Base-by-base conservation (phyloP, 2,329 filamentous ascomycete genomes). In the Parafenestella ontariensis region DNA sequence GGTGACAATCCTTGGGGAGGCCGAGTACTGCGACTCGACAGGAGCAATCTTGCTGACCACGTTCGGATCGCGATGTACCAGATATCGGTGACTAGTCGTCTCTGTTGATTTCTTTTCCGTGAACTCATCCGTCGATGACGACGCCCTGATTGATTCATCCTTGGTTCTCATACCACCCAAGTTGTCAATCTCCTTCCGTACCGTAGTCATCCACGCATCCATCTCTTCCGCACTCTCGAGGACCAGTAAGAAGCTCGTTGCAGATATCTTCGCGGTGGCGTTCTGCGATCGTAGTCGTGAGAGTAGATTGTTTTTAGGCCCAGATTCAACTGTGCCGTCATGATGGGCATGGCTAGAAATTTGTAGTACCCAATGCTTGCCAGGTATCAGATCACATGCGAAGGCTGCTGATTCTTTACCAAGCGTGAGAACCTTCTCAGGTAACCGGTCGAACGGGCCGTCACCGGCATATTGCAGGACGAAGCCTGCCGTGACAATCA, bases 331-430 rank as follows among this genome's bases (percentile, higher is more conserved):
- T 4, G 68, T 77, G 24, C 85, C 85, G 29, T 89, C 84, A 2
- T 83, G 75, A 45, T 87, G 86, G 52, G 87, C 85, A 8, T 81
- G 78, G 31, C 90, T 88, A 2, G 87, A 88, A 20, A 94, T 85
- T 62, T 92, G 90, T 13, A 94, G 74, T 5, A 94, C 91, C 86
- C 89, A 93, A 66, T 92, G 90, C 56, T 86, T 86, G 5, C 91
- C 91, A 3, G 90, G 89, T 50, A 94, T 91, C 13, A 89, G 81
- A 70, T 95, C 91, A 62, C 87, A 92, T 1, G 88, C 91, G 72
- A 92, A 94, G 5, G 89, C 91, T 10, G 89, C 90, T 3, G 90
- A 93, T 43, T 89, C 84, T 59, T 86, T 87, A n/a, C 86, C 85
- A 3, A 95, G 78, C 44, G 88, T 86, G 52, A 94, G 78, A 29